These are phyloP conservation scores for Ajuga chamaepitys DNA, from an alignment of 257 asterid genomes.

Conservation along the genomic window DNA sequence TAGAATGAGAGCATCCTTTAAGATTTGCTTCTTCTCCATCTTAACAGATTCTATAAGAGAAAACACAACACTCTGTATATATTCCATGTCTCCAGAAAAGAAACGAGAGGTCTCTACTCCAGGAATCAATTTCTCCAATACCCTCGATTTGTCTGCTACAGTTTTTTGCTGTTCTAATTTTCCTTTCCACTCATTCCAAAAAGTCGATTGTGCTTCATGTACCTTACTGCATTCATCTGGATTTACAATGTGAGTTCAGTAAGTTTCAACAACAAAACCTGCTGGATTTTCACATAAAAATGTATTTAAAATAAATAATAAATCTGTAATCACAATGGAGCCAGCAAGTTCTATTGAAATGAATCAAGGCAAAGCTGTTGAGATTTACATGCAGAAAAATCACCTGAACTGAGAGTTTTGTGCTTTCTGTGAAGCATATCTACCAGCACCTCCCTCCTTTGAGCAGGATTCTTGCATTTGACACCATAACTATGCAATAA, in stretches of 20 bases:
- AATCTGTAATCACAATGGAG: not conserved
- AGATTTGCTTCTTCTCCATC: slow-evolving; percentile 61
- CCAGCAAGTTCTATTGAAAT: slow-evolving; percentile 9
- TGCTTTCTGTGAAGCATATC: slow-evolving; percentile 61
- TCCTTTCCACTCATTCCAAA: slow-evolving; percentile 96
- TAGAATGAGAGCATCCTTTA: slow-evolving; percentile 55
- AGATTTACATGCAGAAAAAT: slow-evolving; percentile 20
- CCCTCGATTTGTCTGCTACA: slow-evolving; percentile 78
- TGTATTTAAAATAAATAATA: not conserved
- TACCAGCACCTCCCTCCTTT: slow-evolving; percentile 71
- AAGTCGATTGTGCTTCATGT: slow-evolving; percentile 84
- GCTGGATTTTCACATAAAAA: not conserved
- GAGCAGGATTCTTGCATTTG: slow-evolving; percentile 68
- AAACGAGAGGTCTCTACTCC: slow-evolving; percentile 82
- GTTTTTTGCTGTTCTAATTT: slow-evolving; percentile 86
- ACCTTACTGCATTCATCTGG: slow-evolving; percentile 71
- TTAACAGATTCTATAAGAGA: slow-evolving; percentile 69
- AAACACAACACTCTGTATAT: slow-evolving; percentile 57
- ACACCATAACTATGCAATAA: slow-evolving; percentile 67
- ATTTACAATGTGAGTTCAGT: slow-evolving; percentile 16
- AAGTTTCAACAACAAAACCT: slow-evolving; percentile 3
- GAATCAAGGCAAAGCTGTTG: slow-evolving; percentile 5
- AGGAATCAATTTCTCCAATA: slow-evolving; percentile 81
- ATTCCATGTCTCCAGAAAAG: slow-evolving; percentile 76
- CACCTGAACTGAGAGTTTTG: slow-evolving; percentile 65